A percentile compares a stretch with the other conserved stretches of the same genome.
phyloP scores from a whole-genome alignment of 2,329 filamentous ascomycete species.

The Ambrosiella xylebori region DNA sequence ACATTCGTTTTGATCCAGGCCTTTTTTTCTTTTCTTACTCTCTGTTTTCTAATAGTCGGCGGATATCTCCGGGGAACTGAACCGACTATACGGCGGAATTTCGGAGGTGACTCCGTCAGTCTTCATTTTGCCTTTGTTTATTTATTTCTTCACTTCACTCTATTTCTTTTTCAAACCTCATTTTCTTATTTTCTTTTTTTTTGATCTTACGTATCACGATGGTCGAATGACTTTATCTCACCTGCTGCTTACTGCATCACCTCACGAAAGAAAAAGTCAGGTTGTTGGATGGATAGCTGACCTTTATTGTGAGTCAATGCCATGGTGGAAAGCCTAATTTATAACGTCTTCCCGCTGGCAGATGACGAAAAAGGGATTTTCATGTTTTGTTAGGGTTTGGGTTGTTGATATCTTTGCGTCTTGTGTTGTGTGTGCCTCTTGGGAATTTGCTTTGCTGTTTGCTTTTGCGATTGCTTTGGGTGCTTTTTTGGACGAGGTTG shows the following conservation, averaged over 20 bases:
- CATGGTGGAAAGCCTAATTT: too few species aligned
- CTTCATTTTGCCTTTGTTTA: neutral
- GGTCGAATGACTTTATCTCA: constrained; percentile 1
- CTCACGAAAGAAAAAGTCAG: neutral
- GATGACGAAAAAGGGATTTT: too few species aligned
- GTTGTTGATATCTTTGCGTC: neutral
- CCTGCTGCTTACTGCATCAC: neutral
- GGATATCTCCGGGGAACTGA: neutral
- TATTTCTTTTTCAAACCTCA: neutral
- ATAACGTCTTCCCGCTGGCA: too few species aligned
- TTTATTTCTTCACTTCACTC: neutral
- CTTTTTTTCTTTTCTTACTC: neutral
- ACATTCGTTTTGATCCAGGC: neutral
- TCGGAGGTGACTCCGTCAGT: neutral
- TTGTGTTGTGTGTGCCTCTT: neutral
- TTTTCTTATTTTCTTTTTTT: neutral
- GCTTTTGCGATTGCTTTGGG: neutral
- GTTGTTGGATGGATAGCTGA: too few species aligned
- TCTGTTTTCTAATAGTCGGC: neutral
- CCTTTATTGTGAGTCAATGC: too few species aligned
- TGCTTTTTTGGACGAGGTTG: neutral
- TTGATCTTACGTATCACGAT: neutral
- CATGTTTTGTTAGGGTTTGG: neutral
- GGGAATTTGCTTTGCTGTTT: neutral
- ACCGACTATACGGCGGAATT: neutral